phyloP scores from a whole-genome alignment of 331 rosid genomes.

The Acacia concinna region DNA sequence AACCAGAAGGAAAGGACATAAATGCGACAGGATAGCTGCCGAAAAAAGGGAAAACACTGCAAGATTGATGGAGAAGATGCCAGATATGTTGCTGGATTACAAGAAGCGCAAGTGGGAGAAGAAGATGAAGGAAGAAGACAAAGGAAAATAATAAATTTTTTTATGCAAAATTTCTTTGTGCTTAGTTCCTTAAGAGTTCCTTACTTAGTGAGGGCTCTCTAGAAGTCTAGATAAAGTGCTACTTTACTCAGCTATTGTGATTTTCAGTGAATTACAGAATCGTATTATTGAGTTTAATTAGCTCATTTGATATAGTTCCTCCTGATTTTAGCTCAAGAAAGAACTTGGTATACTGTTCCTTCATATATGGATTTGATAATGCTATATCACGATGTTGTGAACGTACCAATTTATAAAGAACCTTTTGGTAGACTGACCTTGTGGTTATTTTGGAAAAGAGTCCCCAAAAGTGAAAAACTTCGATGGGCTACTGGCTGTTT shows the following conservation, averaged over 20 bases:
- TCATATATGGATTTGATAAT: slow-evolving; percentile 2
- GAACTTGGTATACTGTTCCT: background rate
- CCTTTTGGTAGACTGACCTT: slow-evolving; percentile 21
- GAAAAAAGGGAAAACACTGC: slow-evolving; percentile 66
- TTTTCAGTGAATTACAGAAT: background rate
- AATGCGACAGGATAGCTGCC: slow-evolving; percentile 61
- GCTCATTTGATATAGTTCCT: background rate
- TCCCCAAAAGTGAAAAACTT: background rate
- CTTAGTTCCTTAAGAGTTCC: background rate
- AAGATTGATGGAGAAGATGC: slow-evolving; percentile 73
- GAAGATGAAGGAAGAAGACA: slow-evolving; percentile 85
- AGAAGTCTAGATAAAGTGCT: background rate
- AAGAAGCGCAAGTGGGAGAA: slow-evolving; percentile 76
- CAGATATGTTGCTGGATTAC: slow-evolving; percentile 57
- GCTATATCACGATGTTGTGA: slow-evolving; percentile 21
- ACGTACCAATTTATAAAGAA: slow-evolving; percentile 23
- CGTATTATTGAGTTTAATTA: background rate
- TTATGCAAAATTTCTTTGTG: slow-evolving; percentile 16
- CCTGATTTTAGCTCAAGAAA: slow-evolving; percentile 10
- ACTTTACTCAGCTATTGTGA: background rate
- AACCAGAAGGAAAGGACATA: slow-evolving; percentile 79
- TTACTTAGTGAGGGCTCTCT: background rate
- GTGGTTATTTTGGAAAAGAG: background rate
- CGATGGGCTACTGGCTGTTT: background rate
- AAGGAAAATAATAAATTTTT: slow-evolving; percentile 40